Evolutionary conservation across 352 stramenopile species (phyloP).

Genomic region (Globisporangium solare): DNA sequence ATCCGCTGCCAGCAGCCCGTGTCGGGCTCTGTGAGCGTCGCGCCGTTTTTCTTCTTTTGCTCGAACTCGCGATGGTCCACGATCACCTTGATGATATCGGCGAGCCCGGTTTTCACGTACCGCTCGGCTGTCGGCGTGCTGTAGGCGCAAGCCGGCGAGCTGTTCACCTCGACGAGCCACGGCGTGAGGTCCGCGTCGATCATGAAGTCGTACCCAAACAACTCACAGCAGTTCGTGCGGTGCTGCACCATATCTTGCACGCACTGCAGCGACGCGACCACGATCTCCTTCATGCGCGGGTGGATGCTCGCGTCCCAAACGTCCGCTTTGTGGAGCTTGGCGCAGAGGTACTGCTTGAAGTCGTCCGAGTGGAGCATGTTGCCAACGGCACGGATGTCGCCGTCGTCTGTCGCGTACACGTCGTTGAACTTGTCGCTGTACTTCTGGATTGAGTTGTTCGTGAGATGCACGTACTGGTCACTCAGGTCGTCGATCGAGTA

Average conservation of each 20-base stretch:
- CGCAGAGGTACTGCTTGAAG: slow-evolving; percentile 51
- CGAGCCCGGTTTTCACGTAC: slow-evolving; percentile 83
- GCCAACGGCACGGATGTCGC: slow-evolving; percentile 48
- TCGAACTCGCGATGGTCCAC: slow-evolving; percentile 81
- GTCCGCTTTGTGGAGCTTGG: slow-evolving; percentile 23
- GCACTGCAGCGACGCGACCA: slow-evolving; percentile 78
- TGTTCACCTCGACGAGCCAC: slow-evolving; percentile 94
- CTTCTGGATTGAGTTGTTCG: slow-evolving; percentile 94
- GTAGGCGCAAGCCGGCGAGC: slow-evolving; percentile 91
- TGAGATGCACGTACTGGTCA: slow-evolving; percentile 91
- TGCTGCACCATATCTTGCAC: slow-evolving; percentile 86
- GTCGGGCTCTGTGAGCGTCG: slow-evolving; percentile 30
- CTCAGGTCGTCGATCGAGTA: slow-evolving; percentile 75
- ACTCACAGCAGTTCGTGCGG: slow-evolving; percentile 88
- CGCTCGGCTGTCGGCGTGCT: slow-evolving; percentile 86
- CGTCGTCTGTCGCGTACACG: slow-evolving; percentile 63
- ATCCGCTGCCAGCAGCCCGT: slow-evolving; percentile 65
- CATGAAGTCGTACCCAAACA: slow-evolving; percentile 95
- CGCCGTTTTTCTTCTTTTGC: slow-evolving; percentile 29
- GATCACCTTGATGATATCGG: slow-evolving; percentile 87
- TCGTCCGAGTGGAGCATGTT: slow-evolving; percentile 82
- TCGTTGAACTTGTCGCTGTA: slow-evolving; percentile 88
- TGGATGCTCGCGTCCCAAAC: slow-evolving; percentile 55
- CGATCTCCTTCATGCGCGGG: slow-evolving; percentile 84
- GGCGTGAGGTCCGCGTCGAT: slow-evolving; percentile 77